These are phyloP conservation scores for Trichoderma reesei DNA, from an alignment of 495 filamentous ascomycete species.

Conservation along the genomic window DNA sequence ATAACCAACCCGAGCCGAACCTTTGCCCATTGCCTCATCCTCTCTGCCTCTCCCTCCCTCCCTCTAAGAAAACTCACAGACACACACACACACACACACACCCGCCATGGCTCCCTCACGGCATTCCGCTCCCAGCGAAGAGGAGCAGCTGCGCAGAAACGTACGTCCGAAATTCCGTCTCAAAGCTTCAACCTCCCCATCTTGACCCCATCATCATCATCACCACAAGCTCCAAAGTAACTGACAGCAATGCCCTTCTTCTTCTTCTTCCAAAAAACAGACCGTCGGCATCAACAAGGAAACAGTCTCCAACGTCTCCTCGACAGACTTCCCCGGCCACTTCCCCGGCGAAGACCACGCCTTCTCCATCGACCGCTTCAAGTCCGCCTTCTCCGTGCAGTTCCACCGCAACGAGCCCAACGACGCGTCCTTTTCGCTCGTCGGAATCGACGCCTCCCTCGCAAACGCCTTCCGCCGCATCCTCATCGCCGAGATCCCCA, in stretches of 20 bases:
- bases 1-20: not conserved
- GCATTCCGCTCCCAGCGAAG: constrained; percentile 23
- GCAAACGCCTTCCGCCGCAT: constrained; percentile 98
- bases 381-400: constrained; percentile 55
- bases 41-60: constrained; percentile 4
- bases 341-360: constrained; percentile 83
- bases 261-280: constrained; percentile 36
- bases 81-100: constrained; percentile 13
- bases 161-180: constrained; percentile 16
- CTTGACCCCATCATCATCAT: too few species aligned
- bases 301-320: constrained; percentile 77
- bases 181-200: too few species aligned
- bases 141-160: constrained; percentile 32
- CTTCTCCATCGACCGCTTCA: constrained; percentile 74
- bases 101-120: constrained; percentile 32
- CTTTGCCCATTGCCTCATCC: too few species aligned
- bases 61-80: too few species aligned
- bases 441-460: constrained; percentile 83
- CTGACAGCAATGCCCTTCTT: constrained; percentile 8
- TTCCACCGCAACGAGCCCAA: constrained; percentile 71
- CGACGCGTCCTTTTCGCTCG: constrained; percentile 78
- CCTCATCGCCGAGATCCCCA: constrained; percentile 88
- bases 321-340: constrained; percentile 83
- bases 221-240: not conserved
- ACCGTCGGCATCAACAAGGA: constrained; percentile 79